Evolutionary conservation across 768 basidiomycete genomes (phyloP).

Genomic region (Mycena rebaudengoi): DNA sequence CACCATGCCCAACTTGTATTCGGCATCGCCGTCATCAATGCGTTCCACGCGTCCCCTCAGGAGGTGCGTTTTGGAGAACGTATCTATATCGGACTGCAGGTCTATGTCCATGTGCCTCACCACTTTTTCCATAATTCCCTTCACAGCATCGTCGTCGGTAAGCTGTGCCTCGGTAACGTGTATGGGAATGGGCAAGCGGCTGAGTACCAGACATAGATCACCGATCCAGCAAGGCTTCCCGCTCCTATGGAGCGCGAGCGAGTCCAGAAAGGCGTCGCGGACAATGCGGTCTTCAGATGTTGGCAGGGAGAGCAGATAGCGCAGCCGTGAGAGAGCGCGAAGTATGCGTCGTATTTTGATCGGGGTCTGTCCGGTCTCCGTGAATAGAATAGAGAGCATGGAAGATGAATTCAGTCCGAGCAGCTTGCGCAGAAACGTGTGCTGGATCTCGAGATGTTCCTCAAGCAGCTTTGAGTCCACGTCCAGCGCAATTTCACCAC

Average conservation of each 20-base stretch:
- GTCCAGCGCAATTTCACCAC: constrained; percentile 6
- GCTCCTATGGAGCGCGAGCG: background rate
- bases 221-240: constrained; percentile 1
- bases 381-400: constrained; percentile 7
- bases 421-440: constrained; percentile 4
- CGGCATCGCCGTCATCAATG: background rate
- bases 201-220: background rate
- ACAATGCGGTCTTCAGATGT: background rate
- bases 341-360: background rate
- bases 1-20: background rate
- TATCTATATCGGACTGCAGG: background rate
- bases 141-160: background rate
- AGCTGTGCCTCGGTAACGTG: background rate
- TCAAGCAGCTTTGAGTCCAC: background rate
- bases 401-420: constrained; percentile 3
- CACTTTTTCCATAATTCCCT: background rate
- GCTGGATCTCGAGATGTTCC: background rate
- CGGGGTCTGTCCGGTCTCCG: constrained; percentile 14
- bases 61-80: background rate
- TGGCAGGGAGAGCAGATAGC: background rate
- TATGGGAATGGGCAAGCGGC: background rate
- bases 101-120: background rate
- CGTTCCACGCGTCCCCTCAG: background rate
- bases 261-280: background rate
- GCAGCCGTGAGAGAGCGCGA: background rate